phyloP scores from a whole-genome alignment of 108 stramenopile genomes.

The Mediolabrus comicus region DNA sequence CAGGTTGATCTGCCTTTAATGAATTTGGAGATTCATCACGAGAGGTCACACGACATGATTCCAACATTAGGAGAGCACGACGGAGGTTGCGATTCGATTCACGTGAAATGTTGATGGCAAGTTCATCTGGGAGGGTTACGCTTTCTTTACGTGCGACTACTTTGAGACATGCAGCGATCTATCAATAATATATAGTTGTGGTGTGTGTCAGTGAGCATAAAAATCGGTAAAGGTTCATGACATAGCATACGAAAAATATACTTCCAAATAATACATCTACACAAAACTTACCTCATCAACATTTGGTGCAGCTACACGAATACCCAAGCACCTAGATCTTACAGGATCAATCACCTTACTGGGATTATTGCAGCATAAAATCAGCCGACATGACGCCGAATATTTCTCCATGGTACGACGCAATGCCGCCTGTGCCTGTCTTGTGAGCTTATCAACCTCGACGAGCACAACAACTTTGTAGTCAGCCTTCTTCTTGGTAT shows the following conservation, averaged over 20 bases:
- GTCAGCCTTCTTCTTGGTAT: slow-evolving; percentile 53
- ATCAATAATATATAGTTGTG: background rate
- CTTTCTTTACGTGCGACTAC: slow-evolving; percentile 78
- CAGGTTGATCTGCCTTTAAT: slow-evolving; percentile 42
- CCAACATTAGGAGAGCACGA: slow-evolving; percentile 95
- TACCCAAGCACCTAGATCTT: slow-evolving; percentile 92
- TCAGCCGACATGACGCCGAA: slow-evolving; percentile 89
- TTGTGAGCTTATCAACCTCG: slow-evolving; percentile 92
- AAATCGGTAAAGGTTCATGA: background rate
- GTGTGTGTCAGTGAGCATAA: background rate
- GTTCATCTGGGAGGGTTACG: slow-evolving; percentile 64
- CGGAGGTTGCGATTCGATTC: slow-evolving; percentile 91
- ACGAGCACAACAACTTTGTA: slow-evolving; percentile 93
- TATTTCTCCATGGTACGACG: slow-evolving; percentile 99
- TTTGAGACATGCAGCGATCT: slow-evolving; percentile 78
- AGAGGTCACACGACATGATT: slow-evolving; percentile 85
- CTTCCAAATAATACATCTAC: background rate
- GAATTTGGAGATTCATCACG: slow-evolving; percentile 37
- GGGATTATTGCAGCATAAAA: slow-evolving; percentile 89
- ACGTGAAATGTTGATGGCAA: slow-evolving; percentile 79
- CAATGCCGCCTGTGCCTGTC: slow-evolving; percentile 92
- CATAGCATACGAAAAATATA: background rate
- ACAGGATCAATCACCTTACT: slow-evolving; percentile 95
- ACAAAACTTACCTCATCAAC: slow-evolving; percentile 63
- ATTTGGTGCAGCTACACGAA: slow-evolving; percentile 90